Percentiles rank a stretch among this genome's conserved stretches.
These are phyloP conservation scores for Pseudoneurospora amorphoporcata DNA, from an alignment of 495 filamentous ascomycete species.

Conservation along the genomic window DNA sequence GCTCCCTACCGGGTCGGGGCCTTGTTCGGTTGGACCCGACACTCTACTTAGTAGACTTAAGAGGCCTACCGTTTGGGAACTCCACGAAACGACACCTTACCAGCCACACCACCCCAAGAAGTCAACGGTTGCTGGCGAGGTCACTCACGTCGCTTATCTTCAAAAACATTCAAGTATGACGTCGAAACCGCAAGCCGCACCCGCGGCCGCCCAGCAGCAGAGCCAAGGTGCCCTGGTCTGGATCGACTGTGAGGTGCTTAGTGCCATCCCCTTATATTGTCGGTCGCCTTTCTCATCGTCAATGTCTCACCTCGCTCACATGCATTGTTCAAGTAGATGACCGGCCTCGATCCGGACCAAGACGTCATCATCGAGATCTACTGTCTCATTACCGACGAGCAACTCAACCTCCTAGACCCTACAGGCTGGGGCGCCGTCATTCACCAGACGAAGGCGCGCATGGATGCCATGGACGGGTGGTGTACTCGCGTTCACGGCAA, in stretches of 20 bases:
- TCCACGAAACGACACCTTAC: not conserved
- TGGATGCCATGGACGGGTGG: conserved; percentile 67
- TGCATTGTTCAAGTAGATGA: conserved; percentile 56
- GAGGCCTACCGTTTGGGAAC: not conserved
- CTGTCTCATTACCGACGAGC: conserved; percentile 79
- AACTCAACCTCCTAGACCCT: conserved; percentile 66
- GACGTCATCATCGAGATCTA: conserved; percentile 88
- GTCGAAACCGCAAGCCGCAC: not conserved
- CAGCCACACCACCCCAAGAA: not conserved
- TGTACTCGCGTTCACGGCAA: conserved; percentile 47
- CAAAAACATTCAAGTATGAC: not conserved
- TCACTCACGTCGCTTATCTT: not conserved
- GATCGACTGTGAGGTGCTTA: conserved; percentile 77
- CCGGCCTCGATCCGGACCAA: conserved; percentile 65
- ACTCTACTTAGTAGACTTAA: not conserved
- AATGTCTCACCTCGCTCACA: not conserved
- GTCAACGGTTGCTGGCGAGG: not conserved
- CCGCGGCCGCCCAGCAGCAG: not conserved
- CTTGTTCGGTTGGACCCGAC: not conserved
- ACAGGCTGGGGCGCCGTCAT: conserved; percentile 73
- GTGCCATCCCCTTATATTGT: not conserved
- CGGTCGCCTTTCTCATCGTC: not conserved
- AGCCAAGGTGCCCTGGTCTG: conserved; percentile 54
- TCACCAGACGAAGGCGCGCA: conserved; percentile 56
- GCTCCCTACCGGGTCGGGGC: not conserved